phyloP scores from a whole-genome alignment of 805 yeast genomes.

The Teunomyces atbi region DNA sequence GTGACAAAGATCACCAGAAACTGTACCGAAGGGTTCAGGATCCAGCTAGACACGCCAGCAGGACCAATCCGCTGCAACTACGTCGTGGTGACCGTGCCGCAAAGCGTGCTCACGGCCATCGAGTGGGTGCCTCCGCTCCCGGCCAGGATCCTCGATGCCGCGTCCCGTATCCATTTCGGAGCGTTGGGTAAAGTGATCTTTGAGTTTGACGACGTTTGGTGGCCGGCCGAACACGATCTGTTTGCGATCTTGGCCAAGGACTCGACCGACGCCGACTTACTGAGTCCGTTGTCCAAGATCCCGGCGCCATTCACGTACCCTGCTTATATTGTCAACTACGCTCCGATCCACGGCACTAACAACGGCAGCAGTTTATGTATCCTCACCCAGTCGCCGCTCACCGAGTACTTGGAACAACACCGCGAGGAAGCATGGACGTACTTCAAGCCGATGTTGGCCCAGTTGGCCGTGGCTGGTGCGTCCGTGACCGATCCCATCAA shows the following conservation, averaged over 20 bases:
- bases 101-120: conserved; percentile 61
- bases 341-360: conserved; percentile 34
- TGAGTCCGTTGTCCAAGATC: conserved; percentile 8
- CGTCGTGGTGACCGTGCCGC: conserved; percentile 74
- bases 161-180: conserved; percentile 31
- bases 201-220: conserved; percentile 41
- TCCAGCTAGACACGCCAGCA: background rate
- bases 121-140: conserved; percentile 59
- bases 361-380: conserved; percentile 55
- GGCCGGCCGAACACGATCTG: conserved; percentile 45
- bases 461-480: conserved; percentile 20
- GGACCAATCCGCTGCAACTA: conserved; percentile 45
- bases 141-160: conserved; percentile 25
- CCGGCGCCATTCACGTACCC: conserved; percentile 61
- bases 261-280: background rate
- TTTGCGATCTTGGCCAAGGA: conserved; percentile 43
- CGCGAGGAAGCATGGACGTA: conserved; percentile 56
- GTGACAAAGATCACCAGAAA: conserved; percentile 11
- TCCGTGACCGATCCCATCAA: conserved; percentile 26
- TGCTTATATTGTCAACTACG: conserved; percentile 56
- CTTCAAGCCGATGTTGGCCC: conserved; percentile 51
- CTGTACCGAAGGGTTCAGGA: background rate
- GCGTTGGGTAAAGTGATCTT: conserved; percentile 43
- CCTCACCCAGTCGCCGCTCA: conserved; percentile 70
- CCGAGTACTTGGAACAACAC: conserved; percentile 54